A percentile compares a stretch with the other conserved stretches of the same genome.
These are phyloP conservation scores for Colletotrichum agaves DNA, from an alignment of 2,329 filamentous ascomycete genomes.

Conservation along the genomic window DNA sequence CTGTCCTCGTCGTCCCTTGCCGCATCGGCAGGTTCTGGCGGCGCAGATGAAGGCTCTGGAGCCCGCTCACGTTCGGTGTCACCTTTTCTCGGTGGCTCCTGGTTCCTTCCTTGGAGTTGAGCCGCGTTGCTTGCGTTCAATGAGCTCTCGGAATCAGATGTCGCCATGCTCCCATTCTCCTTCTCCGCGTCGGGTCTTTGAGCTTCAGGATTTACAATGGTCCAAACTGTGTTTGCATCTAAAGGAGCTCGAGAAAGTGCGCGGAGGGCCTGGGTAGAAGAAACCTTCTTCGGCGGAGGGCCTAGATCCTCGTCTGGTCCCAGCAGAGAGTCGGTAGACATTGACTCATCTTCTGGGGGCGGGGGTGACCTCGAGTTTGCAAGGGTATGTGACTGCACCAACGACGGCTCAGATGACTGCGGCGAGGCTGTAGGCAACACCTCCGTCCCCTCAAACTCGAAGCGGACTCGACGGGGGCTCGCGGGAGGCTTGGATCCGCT, in stretches of 20 bases:
- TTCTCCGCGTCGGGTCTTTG: conserved; percentile 21
- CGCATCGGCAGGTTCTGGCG: neutral
- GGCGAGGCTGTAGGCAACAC: conserved; percentile 70
- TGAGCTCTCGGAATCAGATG: conserved; percentile 28
- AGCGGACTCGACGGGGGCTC: conserved; percentile 71
- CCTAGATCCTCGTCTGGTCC: conserved; percentile 52
- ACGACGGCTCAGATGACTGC: conserved; percentile 50
- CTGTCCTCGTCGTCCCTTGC: conserved; percentile 34
- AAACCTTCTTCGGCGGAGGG: conserved; percentile 62
- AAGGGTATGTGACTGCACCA: conserved; percentile 42
- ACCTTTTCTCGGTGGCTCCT: neutral
- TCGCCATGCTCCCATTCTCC: conserved; percentile 29
- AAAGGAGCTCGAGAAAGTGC: conserved; percentile 62
- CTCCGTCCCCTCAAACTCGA: conserved; percentile 69
- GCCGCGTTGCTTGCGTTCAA: conserved; percentile 15
- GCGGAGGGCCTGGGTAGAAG: conserved; percentile 65
- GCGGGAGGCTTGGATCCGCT: conserved; percentile 58
- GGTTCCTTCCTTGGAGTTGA: neutral
- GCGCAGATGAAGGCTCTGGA: neutral
- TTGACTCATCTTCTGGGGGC: conserved; percentile 42
- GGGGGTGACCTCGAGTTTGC: conserved; percentile 40
- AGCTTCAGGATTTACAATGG: conserved; percentile 52
- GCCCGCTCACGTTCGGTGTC: neutral
- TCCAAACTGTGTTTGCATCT: conserved; percentile 65
- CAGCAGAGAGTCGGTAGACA: conserved; percentile 46